phyloP scores from a whole-genome alignment of 2,329 filamentous ascomycete genomes.

The Elsinoe perseae region DNA sequence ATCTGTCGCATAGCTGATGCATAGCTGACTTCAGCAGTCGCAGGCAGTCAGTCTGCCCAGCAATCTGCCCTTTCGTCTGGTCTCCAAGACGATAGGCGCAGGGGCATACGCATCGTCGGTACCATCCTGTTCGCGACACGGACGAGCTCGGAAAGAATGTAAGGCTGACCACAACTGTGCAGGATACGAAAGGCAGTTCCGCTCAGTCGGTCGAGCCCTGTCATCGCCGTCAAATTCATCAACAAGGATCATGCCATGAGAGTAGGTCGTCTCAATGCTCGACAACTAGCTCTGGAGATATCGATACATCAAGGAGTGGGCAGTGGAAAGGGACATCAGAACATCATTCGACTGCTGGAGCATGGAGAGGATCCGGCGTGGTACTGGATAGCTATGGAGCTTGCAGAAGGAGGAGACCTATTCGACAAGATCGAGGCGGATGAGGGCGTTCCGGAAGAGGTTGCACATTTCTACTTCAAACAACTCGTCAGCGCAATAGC shows the following conservation, averaged over 20 bases:
- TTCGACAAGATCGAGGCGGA: conserved; percentile 99
- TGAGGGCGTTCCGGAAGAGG: conserved; percentile 85
- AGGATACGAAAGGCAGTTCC: conserved; percentile 93
- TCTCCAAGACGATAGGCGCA: conserved; percentile 93
- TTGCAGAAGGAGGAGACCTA: conserved; percentile 86
- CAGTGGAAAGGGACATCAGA: conserved; percentile 58
- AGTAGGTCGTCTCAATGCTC: conserved; percentile 77
- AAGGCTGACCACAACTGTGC: conserved; percentile 19
- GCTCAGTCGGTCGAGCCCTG: conserved; percentile 56
- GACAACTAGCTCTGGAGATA: conserved; percentile 88
- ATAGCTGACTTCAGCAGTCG: conserved; percentile 46
- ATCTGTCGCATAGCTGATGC: neutral
- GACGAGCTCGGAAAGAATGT: neutral
- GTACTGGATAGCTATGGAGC: conserved; percentile 98
- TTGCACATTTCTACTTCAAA: conserved; percentile 92
- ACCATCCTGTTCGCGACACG: conserved; percentile 9
- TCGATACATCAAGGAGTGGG: conserved; percentile 82
- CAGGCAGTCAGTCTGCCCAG: conserved; percentile 79
- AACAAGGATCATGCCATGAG: conserved; percentile 92
- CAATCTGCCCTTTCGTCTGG: conserved; percentile 83
- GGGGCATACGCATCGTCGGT: conserved; percentile 93
- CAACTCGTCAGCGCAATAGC: conserved; percentile 84
- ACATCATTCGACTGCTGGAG: conserved; percentile 88
- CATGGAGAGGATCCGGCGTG: conserved; percentile 78
- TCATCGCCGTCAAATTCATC: conserved; percentile 98